Base-by-base conservation (phyloP, 2,329 filamentous ascomycete species). In the Leptographium procerum region DNA sequence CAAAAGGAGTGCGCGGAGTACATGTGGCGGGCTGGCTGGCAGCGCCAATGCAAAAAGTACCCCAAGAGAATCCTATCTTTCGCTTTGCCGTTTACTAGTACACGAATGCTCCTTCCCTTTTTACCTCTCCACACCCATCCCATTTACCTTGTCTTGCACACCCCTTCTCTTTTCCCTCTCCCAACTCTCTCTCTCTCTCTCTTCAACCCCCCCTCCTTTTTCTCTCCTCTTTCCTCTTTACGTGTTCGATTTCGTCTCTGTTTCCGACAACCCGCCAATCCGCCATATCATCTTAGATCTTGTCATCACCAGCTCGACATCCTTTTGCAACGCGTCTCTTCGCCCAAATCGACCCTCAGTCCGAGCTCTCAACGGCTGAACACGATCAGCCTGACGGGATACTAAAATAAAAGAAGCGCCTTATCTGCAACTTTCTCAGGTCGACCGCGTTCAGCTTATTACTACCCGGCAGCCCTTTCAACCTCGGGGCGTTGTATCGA, bases 41-140 rank as follows among this genome's bases (percentile, higher is more conserved):
- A 26, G 40, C 53, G 53, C 55, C 59, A 57, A 60, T 60, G 57
- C 59, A 53, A 56, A 56, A 59, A 56, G 59, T 56, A 60, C 59
- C 57, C 55, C 57, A 51, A 43, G 47, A 26, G 34, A 31, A 33
- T 3, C 57, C 57, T 56, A 55, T 59, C 33, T 48, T 57, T 57
- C 48, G 51, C 29, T 36, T 55, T 34, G 36, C 43, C 45, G 47
- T 55, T 55, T 52, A 22, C 45, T 22, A 11, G 26, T 22, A 40
- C 24, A 48, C 47, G 47, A 50, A 16, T 29, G 22, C 52, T 40
- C 51, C 26, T 33, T 36, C 36, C 47, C 58, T 60, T 48, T 51
- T 58, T 56, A 43, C 51, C 57, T 55, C 59, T 31, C 19, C 33
- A 34, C 56, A 31, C 26, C 31, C 22, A 48, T 55, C 57, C 57